Percentiles rank a stretch among this genome's conserved stretches.
Conservation (phyloP, 306 rosid genomes). For the Pyrus bretschneideri region DNA sequence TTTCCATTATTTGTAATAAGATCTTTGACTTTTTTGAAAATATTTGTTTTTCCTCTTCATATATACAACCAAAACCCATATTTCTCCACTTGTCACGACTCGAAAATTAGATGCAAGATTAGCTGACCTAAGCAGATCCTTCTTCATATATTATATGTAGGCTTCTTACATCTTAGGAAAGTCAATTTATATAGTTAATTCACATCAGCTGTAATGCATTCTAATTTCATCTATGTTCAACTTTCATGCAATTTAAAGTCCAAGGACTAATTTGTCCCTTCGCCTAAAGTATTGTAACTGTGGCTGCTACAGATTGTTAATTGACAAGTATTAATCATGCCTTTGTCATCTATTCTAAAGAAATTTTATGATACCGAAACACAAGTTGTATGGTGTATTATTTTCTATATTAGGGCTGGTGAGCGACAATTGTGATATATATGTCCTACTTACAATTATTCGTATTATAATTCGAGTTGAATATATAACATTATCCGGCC, state of each 20-base stretch:
- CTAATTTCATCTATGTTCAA: background rate
- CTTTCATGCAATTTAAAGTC: background rate
- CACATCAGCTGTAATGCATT: slow-evolving; percentile 3
- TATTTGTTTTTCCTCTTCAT: slow-evolving; percentile 16
- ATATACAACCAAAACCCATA: slow-evolving; percentile 6
- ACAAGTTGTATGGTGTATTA: too few relatives aligned
- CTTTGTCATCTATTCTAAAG: too few relatives aligned
- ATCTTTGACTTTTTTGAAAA: slow-evolving; percentile 30
- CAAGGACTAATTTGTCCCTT: background rate
- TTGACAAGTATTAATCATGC: background rate
- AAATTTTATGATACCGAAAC: too few relatives aligned
- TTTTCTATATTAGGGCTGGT: too few relatives aligned
- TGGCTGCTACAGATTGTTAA: background rate
- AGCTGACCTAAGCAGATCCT: slow-evolving; percentile 56
- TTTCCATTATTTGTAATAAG: background rate
- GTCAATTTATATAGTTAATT: slow-evolving; percentile 5
- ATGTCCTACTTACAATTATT: too few relatives aligned
- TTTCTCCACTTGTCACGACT: slow-evolving; percentile 30
- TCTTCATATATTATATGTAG: slow-evolving; percentile 18
- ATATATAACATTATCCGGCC: too few relatives aligned
- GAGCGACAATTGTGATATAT: too few relatives aligned
- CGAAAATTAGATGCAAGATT: slow-evolving; percentile 24
- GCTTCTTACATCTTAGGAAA: slow-evolving; percentile 12
- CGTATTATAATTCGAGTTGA: too few relatives aligned
- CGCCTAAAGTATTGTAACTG: background rate